Evolutionary conservation across 331 rosid genomes (phyloP), one percentile per base, ranked within the genome.

Genomic region (Pyracantha coccinea): DNA sequence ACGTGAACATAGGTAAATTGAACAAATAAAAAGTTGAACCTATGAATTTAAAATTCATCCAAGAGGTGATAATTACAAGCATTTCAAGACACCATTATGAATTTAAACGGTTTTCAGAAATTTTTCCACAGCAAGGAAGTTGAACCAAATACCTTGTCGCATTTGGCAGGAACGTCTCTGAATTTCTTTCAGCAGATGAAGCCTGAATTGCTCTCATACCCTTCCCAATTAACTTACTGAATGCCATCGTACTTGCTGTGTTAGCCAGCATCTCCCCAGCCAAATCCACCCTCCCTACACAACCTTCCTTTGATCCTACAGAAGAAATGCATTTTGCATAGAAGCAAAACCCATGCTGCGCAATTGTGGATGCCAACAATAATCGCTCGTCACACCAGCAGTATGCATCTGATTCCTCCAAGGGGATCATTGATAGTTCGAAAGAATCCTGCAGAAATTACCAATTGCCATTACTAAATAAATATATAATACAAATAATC

Each of bases 281-380:
- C 55, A 92, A 69, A 88, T 90, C 92, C 59, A 75, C 74, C 70
- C 29, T 81, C 84, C 72, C 70, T 29, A 45, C 85, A 77, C 66
- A 74, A 71, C 86, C 90, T 61, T 78, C 73, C 76, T 50, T 75
- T 75, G 87, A 84, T 78, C 85, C 93, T 20, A 75, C 77, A 50
- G 85, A 89, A 71, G 88, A 78, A 72, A 90, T 75, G 74, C 72
- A 76, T 71, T 83, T 95, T 14, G 88, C 87, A 33, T 83, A 90
- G 66, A 80, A 84, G 83, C 92, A 90, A 86, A 90, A 92, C 69
- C 97, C 99, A 76, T 89, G 92, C 45, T 80, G 88, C 12, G 90
- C 90, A 77, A 84, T 80, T 68, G 89, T 80, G 38, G 92, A 86
- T 64, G 79, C 85, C 91, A 91, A 81, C 70, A 45, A 62, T 59